Conservation (phyloP, 192 early-diverging fungal species). For the Rhizoclosmatium globosum region DNA sequence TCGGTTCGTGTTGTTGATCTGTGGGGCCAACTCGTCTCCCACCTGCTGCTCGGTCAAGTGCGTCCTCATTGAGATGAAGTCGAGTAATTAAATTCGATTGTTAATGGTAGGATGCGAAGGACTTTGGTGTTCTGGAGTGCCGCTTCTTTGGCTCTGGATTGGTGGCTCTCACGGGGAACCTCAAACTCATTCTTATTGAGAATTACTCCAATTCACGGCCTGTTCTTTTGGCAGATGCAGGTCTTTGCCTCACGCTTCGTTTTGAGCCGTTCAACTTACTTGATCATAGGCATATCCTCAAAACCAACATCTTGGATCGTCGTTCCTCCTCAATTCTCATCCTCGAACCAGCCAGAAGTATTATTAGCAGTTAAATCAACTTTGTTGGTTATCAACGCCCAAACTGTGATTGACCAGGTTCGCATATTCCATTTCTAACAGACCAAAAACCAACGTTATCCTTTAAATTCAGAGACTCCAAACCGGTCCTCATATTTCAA, state of each 20-base stretch:
- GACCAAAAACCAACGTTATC: no score
- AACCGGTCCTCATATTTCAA: slow-evolving; percentile 88
- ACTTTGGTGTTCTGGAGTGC: slow-evolving; percentile 82
- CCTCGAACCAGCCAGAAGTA: slow-evolving; percentile 91
- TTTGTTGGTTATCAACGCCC: slow-evolving; percentile 83
- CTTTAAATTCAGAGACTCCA: slow-evolving; percentile 66
- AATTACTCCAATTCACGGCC: slow-evolving; percentile 90
- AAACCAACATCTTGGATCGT: slow-evolving; percentile 87
- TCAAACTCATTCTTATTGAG: slow-evolving; percentile 81
- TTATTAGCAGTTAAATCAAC: slow-evolving; percentile 79
- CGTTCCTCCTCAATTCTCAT: slow-evolving; percentile 84
- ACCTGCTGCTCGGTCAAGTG: slow-evolving; percentile 78
- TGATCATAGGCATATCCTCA: slow-evolving; percentile 60
- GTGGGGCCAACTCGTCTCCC: slow-evolving; percentile 81
- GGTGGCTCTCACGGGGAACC: slow-evolving; percentile 89
- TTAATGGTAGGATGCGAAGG: slow-evolving; percentile 76
- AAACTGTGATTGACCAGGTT: slow-evolving; percentile 82
- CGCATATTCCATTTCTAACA: no score
- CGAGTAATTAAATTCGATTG: not conserved
- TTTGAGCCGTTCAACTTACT: not conserved
- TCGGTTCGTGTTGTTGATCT: slow-evolving; percentile 82
- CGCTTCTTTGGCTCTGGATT: slow-evolving; percentile 91
- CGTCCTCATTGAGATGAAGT: not conserved
- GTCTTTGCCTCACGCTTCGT: slow-evolving; percentile 25
- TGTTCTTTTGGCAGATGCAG: slow-evolving; percentile 73